Base-by-base conservation (phyloP, 768 basidiomycete species). In the Xanthoconium stramineum region DNA sequence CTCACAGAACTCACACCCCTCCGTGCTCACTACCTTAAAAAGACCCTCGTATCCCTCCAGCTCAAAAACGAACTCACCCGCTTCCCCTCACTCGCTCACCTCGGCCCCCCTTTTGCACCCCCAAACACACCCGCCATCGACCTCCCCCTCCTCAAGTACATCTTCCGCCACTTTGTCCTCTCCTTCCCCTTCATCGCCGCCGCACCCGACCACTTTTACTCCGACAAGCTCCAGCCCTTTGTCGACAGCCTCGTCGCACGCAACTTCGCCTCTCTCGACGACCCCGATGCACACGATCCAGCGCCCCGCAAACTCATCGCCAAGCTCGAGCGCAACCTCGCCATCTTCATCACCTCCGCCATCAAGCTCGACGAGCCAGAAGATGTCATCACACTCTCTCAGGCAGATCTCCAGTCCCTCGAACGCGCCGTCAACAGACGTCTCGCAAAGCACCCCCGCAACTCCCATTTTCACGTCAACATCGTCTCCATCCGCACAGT, bases 1-100 rank as follows among this genome's bases (percentile, higher is more conserved):
- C 39, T 48, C 17, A 9, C 52, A 29, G 55, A 43, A 49, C 83
- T 98, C 47, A 91, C 93, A 1, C 91, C 96, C 13, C 76, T 95
- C 47, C 88, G 95, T 42, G 94, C 95, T 5, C 97, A 99, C 69
- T 99, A 99, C 73, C 90, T 99, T 70, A 99, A 98, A 79, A 98
- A 98, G 73, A 83, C 91, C 17, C 85, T 99, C 53, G 80, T 98
- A 43, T 84, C 89, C 62, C 85, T 98, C 50, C 87, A 98, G 71
- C 85, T 98, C 64, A 74, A 76, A 63, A 75, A 74, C n/a, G 97
- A 99, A 72, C 81, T 98, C 58, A 78, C 83, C 57, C 6, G 75
- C 81, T 0, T 59, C 59, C 19, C 86, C 20, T 79, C 92, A 0
- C 80, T 98, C 53, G 92, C 94, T 13, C 84, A 90, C 69, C 85